Evolutionary conservation across 805 yeast species (phyloP).

Genomic region (Komagataella phaffii): DNA sequence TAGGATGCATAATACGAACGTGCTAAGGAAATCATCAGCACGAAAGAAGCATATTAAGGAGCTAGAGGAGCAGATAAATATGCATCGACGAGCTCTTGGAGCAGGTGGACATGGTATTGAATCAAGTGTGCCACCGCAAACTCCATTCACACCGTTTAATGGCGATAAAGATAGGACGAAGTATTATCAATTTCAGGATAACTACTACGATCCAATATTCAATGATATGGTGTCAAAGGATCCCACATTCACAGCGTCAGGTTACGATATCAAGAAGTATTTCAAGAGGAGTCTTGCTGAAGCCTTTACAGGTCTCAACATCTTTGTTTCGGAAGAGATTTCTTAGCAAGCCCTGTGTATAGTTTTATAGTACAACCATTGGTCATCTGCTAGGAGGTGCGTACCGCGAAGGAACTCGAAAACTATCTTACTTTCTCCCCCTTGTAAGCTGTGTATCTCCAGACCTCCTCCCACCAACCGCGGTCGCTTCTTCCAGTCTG

Average conservation of each 20-base stretch:
- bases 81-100: conserved; percentile 15
- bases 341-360: neutral
- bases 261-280: conserved; percentile 60
- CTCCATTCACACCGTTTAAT: conserved; percentile 87
- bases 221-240: conserved; percentile 24
- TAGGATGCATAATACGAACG: conserved; percentile 37
- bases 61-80: conserved; percentile 14
- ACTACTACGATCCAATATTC: conserved; percentile 52
- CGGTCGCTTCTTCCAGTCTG: neutral
- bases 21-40: conserved; percentile 49
- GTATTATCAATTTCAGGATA: conserved; percentile 27
- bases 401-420: neutral
- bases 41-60: conserved; percentile 45
- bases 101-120: conserved; percentile 15
- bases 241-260: conserved; percentile 70
- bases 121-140: conserved; percentile 12
- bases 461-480: no score
- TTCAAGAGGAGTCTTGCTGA: conserved; percentile 70
- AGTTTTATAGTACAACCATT: no score
- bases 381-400: neutral
- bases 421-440: neutral
- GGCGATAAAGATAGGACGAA: conserved; percentile 63
- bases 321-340: conserved; percentile 51
- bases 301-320: conserved; percentile 84
- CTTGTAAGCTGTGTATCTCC: neutral